phyloP scores from a whole-genome alignment of 768 basidiomycete genomes.

The Boletus insuetus region DNA sequence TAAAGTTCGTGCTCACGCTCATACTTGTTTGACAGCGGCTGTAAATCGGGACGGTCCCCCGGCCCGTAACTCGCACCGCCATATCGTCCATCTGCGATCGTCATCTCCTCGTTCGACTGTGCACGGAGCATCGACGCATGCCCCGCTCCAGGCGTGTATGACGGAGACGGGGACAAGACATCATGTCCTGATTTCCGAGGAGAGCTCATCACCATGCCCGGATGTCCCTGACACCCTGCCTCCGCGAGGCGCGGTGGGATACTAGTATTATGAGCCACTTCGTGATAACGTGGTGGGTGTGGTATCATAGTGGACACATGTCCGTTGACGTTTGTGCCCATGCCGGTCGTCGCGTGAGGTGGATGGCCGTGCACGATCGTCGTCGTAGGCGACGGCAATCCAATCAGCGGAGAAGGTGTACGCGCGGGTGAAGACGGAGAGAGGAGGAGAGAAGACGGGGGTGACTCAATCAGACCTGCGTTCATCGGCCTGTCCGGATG shows the following conservation, averaged over 20 bases:
- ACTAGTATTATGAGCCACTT: not conserved
- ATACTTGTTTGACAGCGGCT: not conserved
- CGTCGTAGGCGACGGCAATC: slow-evolving; percentile 14
- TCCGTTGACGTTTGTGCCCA: slow-evolving; percentile 6
- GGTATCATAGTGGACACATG: slow-evolving; percentile 11
- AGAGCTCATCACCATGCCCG: slow-evolving; percentile 5
- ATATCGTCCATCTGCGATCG: slow-evolving; percentile 4
- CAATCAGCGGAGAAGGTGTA: slow-evolving; percentile 9
- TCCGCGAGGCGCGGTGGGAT: slow-evolving; percentile 23
- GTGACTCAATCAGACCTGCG: slow-evolving; percentile 6
- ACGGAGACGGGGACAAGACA: not conserved
- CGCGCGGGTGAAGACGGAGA: slow-evolving; percentile 13
- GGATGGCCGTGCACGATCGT: slow-evolving; percentile 8
- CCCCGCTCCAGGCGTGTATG: not conserved
- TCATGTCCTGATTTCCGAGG: slow-evolving; percentile 21
- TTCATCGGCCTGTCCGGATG: slow-evolving; percentile 2
- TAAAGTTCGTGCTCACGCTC: slow-evolving; percentile 5
- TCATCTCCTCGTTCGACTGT: slow-evolving; percentile 13
- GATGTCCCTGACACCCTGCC: slow-evolving; percentile 24
- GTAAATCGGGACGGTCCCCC: slow-evolving; percentile 7
- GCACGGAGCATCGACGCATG: slow-evolving; percentile 2
- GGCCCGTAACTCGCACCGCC: slow-evolving; percentile 1
- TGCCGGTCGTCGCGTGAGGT: not conserved
- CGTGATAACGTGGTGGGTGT: slow-evolving; percentile 21
- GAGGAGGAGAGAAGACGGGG: slow-evolving; percentile 11